Percentiles rank a stretch among this genome's conserved stretches.
Conservation (phyloP, 305 asterid species). For the Fraxinus albicans region DNA sequence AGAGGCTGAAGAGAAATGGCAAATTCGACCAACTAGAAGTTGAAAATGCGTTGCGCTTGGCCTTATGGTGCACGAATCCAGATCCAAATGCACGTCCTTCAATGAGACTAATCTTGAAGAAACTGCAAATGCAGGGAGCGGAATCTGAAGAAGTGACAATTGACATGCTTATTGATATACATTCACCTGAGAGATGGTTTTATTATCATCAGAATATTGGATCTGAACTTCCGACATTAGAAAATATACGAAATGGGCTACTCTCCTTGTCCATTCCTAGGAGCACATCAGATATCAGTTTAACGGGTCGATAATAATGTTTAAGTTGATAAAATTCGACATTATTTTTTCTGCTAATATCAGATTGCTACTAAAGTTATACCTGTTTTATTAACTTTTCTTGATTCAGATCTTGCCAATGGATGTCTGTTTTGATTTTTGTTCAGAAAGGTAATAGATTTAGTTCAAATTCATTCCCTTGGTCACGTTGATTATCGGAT, state of each 20-base stretch:
- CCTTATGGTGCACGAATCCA: conserved; percentile 29
- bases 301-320: not conserved
- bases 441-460: not conserved
- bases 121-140: not conserved
- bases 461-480: not conserved
- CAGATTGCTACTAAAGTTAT: not conserved
- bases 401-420: not conserved
- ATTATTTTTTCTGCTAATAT: not conserved
- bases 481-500: not conserved
- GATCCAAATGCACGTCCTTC: conserved; percentile 36
- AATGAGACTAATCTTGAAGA: conserved; percentile 41
- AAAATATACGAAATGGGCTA: not conserved
- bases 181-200: not conserved
- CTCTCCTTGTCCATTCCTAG: not conserved
- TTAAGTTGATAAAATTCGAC: not conserved
- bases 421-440: not conserved
- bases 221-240: not conserved
- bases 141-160: not conserved
- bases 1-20: conserved; percentile 14
- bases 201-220: not conserved
- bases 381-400: not conserved
- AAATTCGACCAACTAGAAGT: conserved; percentile 29
- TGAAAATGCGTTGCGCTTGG: conserved; percentile 30
- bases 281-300: not conserved
- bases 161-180: not conserved